Evolutionary conservation across 139 green algal genomes (phyloP).

Genomic region (Tetratostichococcus sp.): DNA sequence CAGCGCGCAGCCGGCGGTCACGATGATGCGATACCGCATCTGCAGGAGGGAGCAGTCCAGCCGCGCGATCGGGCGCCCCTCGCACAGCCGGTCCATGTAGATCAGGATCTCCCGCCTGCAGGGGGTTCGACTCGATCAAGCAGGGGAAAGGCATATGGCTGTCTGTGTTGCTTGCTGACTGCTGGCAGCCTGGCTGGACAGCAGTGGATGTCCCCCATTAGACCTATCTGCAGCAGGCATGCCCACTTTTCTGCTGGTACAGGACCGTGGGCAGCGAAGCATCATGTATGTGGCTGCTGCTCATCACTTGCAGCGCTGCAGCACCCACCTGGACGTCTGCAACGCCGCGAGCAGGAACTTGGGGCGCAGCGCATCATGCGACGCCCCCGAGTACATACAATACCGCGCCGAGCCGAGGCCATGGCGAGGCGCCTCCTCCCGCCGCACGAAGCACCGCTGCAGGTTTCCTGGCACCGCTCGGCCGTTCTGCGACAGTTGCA

Average conservation of each 20-base stretch:
- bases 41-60: slow-evolving; percentile 7
- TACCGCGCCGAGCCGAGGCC: slow-evolving; percentile 10
- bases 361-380: neutral
- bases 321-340: slow-evolving; percentile 10
- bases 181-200: no score
- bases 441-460: slow-evolving; percentile 36
- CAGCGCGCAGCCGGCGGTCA: slow-evolving; percentile 1
- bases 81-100: slow-evolving; percentile 4
- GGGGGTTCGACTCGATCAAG: neutral
- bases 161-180: no score
- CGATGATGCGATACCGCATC: neutral
- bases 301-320: neutral
- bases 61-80: neutral
- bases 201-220: no score
- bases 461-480: slow-evolving; percentile 16
- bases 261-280: no score
- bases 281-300: no score
- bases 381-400: slow-evolving; percentile 20
- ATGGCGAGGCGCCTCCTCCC: slow-evolving; percentile 8
- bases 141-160: no score
- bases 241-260: no score
- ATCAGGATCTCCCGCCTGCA: slow-evolving; percentile 18
- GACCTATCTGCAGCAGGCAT: no score
- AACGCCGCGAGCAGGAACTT: slow-evolving; percentile 11
- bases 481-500: slow-evolving; percentile 9